Conservation (phyloP, 768 basidiomycete genomes). For the Rhodotorula paludigena region DNA sequence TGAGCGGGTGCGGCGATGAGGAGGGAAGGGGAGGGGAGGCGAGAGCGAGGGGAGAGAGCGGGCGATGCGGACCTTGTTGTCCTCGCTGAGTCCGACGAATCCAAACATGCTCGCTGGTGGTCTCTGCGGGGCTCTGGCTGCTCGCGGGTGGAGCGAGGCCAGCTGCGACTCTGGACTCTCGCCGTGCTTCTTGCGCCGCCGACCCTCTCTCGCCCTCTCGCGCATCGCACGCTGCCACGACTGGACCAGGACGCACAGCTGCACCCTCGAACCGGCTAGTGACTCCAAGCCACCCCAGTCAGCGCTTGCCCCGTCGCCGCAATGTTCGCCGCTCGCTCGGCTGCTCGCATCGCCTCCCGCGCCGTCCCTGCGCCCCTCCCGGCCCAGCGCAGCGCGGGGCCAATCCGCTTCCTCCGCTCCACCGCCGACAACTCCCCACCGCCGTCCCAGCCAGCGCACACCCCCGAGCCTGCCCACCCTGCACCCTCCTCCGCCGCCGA, state of each 20-base stretch:
- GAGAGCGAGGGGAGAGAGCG: not conserved
- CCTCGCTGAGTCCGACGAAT: conserved; percentile 68
- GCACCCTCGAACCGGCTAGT: too few species aligned
- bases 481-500: not conserved
- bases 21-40: not conserved
- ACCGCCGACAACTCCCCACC: conserved; percentile 15
- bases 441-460: conserved; percentile 7
- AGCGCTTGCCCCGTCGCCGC: not conserved
- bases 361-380: not conserved
- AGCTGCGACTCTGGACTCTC: not conserved
- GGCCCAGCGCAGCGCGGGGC: not conserved
- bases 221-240: too few species aligned
- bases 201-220: not conserved
- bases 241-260: too few species aligned
- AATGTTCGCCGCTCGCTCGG: conserved; percentile 9
- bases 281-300: too few species aligned
- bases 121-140: not conserved
- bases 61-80: conserved; percentile 64
- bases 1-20: not conserved
- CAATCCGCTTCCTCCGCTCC: conserved; percentile 6
- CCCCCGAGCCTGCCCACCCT: conserved; percentile 4
- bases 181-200: not conserved
- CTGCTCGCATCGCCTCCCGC: not conserved
- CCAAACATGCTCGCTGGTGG: not conserved
- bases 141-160: not conserved